These are phyloP conservation scores for Royoungia palumana DNA, from an alignment of 768 basidiomycete genomes.

Conservation along the genomic window DNA sequence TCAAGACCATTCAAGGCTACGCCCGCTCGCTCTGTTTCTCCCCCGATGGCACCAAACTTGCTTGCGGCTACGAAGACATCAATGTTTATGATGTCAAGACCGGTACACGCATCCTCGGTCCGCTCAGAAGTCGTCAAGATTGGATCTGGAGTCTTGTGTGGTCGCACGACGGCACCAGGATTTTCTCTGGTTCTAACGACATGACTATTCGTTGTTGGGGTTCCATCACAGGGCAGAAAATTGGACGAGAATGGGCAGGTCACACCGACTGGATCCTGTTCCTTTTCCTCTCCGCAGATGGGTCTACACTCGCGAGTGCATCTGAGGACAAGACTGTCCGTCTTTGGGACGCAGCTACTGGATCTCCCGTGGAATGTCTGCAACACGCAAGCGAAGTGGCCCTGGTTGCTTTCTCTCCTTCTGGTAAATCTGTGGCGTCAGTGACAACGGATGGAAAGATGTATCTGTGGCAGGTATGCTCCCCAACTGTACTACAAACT, in stretches of 20 bases:
- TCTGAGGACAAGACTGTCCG: slow-evolving; percentile 3
- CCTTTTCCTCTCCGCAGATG: background rate
- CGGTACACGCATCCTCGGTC: background rate
- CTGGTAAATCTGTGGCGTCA: slow-evolving; percentile 1
- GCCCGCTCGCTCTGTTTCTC: background rate
- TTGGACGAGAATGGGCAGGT: slow-evolving; percentile 11
- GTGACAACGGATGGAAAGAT: background rate
- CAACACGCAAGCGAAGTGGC: background rate
- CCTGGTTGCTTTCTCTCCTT: slow-evolving; percentile 6
- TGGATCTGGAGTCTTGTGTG: slow-evolving; percentile 2
- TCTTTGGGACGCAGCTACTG: slow-evolving; percentile 1
- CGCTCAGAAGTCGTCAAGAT: background rate
- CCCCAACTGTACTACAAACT: no score
- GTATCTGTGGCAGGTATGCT: slow-evolving; percentile 2
- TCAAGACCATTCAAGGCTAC: background rate
- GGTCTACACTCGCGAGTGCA: slow-evolving; percentile 1
- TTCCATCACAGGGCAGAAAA: background rate
- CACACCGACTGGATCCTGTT: slow-evolving; percentile 1
- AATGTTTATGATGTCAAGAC: background rate
- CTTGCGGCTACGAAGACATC: no score
- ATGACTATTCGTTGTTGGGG: slow-evolving; percentile 8
- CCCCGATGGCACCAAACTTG: background rate
- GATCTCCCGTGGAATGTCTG: background rate
- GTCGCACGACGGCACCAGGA: slow-evolving; percentile 9
- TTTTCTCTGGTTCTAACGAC: background rate